Percentiles rank a stretch among this genome's conserved stretches.
Conservation (phyloP, 2,329 filamentous ascomycete species). For the Diaporthe amygdali region DNA sequence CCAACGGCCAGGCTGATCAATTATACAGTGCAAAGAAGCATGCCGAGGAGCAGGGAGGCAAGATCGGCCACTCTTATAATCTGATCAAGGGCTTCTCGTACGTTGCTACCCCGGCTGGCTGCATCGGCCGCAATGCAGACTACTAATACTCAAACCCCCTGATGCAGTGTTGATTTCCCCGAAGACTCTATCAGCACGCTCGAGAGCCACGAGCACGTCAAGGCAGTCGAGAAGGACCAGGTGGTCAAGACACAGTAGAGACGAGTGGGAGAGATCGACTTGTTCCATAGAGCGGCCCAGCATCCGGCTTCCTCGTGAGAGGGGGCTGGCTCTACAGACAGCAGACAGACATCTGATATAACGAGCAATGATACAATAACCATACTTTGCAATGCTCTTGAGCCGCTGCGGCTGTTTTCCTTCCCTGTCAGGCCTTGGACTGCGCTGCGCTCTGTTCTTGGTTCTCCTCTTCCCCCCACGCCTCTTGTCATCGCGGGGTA, state of each 20-base stretch:
- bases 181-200: constrained; percentile 69
- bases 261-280: background rate
- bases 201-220: constrained; percentile 71
- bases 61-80: constrained; percentile 79
- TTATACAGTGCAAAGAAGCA: constrained; percentile 74
- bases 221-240: constrained; percentile 75
- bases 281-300: background rate
- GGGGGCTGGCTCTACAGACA: background rate
- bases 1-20: background rate
- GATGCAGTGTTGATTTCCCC: constrained; percentile 55
- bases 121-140: background rate
- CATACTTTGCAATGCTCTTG: background rate
- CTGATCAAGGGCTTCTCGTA: constrained; percentile 95
- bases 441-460: background rate
- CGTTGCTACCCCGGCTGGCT: constrained; percentile 40
- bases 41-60: constrained; percentile 77
- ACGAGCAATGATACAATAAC: constrained; percentile 16
- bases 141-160: background rate
- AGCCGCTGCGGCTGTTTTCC: background rate
- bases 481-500: constrained; percentile 22
- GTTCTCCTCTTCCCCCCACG: background rate
- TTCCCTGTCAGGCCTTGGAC: background rate
- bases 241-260: constrained; percentile 75
- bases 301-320: background rate
- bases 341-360: constrained; percentile 1